Percentiles rank a stretch among this genome's conserved stretches.
Evolutionary conservation across 2,329 filamentous ascomycete species (phyloP).

Genomic region (Neopestalotiopsis sp.): DNA sequence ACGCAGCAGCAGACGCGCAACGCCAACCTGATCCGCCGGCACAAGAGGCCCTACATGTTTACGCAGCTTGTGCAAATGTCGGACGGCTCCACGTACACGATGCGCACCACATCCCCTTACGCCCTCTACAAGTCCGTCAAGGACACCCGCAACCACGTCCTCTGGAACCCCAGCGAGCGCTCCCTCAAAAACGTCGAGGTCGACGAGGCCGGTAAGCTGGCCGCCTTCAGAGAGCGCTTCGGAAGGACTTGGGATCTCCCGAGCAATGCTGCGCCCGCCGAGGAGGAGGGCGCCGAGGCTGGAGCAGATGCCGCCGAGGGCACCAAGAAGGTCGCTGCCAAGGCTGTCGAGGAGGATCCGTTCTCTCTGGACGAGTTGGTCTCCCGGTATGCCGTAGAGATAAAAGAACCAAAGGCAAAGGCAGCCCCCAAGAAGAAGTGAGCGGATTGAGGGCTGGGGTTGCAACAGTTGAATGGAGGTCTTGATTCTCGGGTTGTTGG

Average conservation of each 20-base stretch:
- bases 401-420: slow-evolving; percentile 43
- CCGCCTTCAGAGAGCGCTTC: slow-evolving; percentile 84
- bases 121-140: slow-evolving; percentile 68
- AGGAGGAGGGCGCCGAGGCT: slow-evolving; percentile 26
- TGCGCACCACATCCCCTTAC: slow-evolving; percentile 75
- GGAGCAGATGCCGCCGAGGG: slow-evolving; percentile 30
- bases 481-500: neutral
- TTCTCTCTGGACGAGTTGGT: slow-evolving; percentile 54
- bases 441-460: slow-evolving; percentile 38
- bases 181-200: slow-evolving; percentile 88
- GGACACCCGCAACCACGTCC: slow-evolving; percentile 84
- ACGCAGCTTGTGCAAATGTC: slow-evolving; percentile 94
- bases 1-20: slow-evolving; percentile 68
- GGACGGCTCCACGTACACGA: slow-evolving; percentile 84
- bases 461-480: slow-evolving; percentile 45
- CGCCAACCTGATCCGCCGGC: slow-evolving; percentile 84
- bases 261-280: slow-evolving; percentile 30
- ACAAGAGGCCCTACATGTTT: slow-evolving; percentile 93
- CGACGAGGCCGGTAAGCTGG: slow-evolving; percentile 90
- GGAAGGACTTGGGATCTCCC: slow-evolving; percentile 78
- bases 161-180: slow-evolving; percentile 89
- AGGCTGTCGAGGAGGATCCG: slow-evolving; percentile 36
- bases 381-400: slow-evolving; percentile 48
- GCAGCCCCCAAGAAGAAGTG: slow-evolving; percentile 43
- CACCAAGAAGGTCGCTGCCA: slow-evolving; percentile 26